Base-by-base conservation (phyloP, 148 eudicot species). In the Rhododendron williamsianum region DNA sequence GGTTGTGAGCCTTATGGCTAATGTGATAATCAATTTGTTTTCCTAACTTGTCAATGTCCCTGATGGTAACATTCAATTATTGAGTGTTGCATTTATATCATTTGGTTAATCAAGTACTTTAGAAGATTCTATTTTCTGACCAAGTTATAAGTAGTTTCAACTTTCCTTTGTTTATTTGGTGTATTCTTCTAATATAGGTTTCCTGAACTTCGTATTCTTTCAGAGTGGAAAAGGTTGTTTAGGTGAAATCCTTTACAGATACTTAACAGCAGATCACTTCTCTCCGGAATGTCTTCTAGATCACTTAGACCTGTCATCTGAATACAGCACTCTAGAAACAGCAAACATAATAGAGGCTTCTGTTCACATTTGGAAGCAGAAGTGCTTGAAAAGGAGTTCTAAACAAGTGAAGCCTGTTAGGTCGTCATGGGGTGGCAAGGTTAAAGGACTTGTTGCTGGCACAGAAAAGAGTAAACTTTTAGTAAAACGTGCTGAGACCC, bases 221-320 rank as follows among this genome's bases (percentile, higher is more conserved):
- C 90, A 91, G 93, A 91, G 85, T 33, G 93, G 87, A 73, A 91
- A 87, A 63, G 84, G 87, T 23, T 91, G 90, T 80, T 88, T 91
- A 33, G 93, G 93, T 41, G 93, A 91, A 2, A 82, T 82, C 45
- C 85, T 91, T 41, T 82, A 91, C 81, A 90, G 87, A 43, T 90
- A 85, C 67, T 84, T 91, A 63, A 87, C 93, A 2, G 90, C 89
- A 2, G 88, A 88, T 81, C 86, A 86, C 74, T 90, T 90, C 89
- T 81, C 90, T 35, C 90, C 93, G 12, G 93, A 90, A 13, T 65
- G 86, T 86, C 90, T 91, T 41, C 88, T 89, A 18, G 90, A 90
- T 76, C 86, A 88, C 83, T 81, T 91, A 81, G 91, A 90, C 58
- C 88, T 88, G 23, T 90, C 93, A 60, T 91, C 91, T 21, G 91